Conservation (phyloP, 2,329 filamentous ascomycete genomes). For the Aspergillus versicolor region DNA sequence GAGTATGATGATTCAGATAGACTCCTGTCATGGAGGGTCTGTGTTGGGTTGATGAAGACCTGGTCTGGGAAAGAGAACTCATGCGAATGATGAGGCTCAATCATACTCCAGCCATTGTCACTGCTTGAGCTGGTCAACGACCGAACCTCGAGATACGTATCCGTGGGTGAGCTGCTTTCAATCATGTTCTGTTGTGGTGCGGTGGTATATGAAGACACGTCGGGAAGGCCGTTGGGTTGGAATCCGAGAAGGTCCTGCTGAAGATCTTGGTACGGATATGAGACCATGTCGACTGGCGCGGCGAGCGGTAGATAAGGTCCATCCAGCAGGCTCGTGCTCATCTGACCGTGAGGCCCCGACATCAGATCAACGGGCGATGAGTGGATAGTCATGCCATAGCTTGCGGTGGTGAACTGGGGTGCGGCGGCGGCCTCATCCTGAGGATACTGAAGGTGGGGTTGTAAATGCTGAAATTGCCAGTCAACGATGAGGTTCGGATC, state of each 20-base stretch:
- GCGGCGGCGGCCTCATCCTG: constrained; percentile 56
- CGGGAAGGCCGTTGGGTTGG: constrained; percentile 47
- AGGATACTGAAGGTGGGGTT: constrained; percentile 40
- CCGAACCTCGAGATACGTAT: constrained; percentile 80
- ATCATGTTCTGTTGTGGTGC: constrained; percentile 43
- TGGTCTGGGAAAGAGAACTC: constrained; percentile 63
- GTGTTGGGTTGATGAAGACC: constrained; percentile 86
- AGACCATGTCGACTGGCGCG: constrained; percentile 65
- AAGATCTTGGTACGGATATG: constrained; percentile 76
- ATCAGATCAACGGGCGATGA: constrained; percentile 54
- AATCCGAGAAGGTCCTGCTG: constrained; percentile 65
- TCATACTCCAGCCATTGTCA: constrained; percentile 82
- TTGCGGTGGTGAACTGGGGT: constrained; percentile 55
- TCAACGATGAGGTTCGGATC: constrained; percentile 46
- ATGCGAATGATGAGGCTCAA: constrained; percentile 72
- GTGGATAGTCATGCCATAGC: constrained; percentile 52
- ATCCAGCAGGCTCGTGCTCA: constrained; percentile 63
- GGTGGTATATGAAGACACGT: constrained; percentile 39
- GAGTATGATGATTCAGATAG: constrained; percentile 82
- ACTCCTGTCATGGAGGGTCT: constrained; percentile 84
- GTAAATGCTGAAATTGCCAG: constrained; percentile 47
- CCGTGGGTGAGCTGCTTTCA: constrained; percentile 66
- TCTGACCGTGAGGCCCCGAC: constrained; percentile 60
- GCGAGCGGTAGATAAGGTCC: constrained; percentile 56
- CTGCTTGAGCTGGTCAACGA: constrained; percentile 77